Percentiles rank a stretch among this genome's conserved stretches.
Conservation (phyloP, 2,329 filamentous ascomycete genomes). For the Clonostachys rhizophaga region DNA sequence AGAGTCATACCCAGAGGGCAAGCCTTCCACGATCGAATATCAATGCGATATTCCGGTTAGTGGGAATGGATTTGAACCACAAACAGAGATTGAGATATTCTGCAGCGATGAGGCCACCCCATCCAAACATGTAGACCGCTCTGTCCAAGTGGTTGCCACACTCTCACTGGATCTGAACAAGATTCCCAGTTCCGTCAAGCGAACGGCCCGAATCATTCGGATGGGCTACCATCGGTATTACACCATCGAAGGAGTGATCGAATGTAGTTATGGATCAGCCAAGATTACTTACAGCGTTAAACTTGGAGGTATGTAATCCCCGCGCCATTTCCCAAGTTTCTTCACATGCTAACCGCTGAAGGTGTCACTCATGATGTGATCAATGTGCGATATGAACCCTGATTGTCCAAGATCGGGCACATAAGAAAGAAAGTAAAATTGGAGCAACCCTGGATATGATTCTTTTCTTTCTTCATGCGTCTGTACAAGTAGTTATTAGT, state of each 20-base stretch:
- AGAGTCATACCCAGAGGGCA: slow-evolving; percentile 28
- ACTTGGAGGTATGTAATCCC: slow-evolving; percentile 22
- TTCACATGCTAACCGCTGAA: slow-evolving; percentile 4
- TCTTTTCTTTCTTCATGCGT: no score
- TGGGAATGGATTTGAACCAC: slow-evolving; percentile 21
- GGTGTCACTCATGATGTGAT: slow-evolving; percentile 29
- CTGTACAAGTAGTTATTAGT: no score
- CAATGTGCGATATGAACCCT: slow-evolving; percentile 23
- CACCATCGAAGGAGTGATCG: slow-evolving; percentile 26
- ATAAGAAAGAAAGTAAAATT: neutral
- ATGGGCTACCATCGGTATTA: slow-evolving; percentile 30
- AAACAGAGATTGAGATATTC: slow-evolving; percentile 31
- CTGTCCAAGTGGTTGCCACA: slow-evolving; percentile 22
- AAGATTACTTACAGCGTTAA: slow-evolving; percentile 29
- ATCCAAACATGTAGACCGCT: slow-evolving; percentile 19
- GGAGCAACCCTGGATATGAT: no score
- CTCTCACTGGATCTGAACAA: slow-evolving; percentile 26
- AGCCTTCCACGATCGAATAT: slow-evolving; percentile 26
- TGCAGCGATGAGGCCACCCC: slow-evolving; percentile 20
- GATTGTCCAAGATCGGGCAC: neutral
- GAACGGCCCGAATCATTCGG: slow-evolving; percentile 18
- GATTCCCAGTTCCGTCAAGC: slow-evolving; percentile 22
- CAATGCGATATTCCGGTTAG: slow-evolving; percentile 29
- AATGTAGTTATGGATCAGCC: slow-evolving; percentile 29
- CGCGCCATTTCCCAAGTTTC: neutral